A percentile compares a stretch with the other conserved stretches of the same genome.
Evolutionary conservation across 2,329 filamentous ascomycete genomes (phyloP).

Genomic region (Apiospora arundinis): DNA sequence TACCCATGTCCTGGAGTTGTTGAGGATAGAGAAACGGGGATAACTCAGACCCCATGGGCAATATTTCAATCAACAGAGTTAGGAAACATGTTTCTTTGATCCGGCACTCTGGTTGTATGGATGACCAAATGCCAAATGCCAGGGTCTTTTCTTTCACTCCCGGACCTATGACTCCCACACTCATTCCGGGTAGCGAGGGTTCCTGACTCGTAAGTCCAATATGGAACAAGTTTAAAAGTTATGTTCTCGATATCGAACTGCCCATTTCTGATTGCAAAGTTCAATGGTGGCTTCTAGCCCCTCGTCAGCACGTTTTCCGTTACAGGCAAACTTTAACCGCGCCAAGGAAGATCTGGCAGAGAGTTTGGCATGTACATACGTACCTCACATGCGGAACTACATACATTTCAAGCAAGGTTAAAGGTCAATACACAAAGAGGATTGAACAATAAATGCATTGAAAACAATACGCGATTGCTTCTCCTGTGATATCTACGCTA

Average conservation of each 20-base stretch:
- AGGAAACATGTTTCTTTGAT: background rate
- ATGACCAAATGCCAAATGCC: background rate
- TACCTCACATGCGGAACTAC: too few relatives aligned
- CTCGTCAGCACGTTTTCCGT: background rate
- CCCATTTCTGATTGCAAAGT: background rate
- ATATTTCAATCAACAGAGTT: background rate
- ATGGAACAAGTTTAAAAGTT: background rate
- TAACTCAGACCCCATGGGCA: background rate
- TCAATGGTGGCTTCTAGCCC: background rate
- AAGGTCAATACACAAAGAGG: too few relatives aligned
- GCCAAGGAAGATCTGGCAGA: too few relatives aligned
- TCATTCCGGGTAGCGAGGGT: background rate
- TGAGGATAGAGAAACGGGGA: background rate
- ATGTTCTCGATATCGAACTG: too few relatives aligned
- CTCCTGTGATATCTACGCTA: too few relatives aligned
- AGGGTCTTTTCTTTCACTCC: background rate
- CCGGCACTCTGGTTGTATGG: background rate
- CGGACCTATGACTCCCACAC: background rate
- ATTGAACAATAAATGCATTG: too few relatives aligned
- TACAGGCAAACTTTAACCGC: background rate
- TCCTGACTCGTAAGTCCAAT: background rate
- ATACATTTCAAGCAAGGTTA: too few relatives aligned
- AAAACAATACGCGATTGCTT: too few relatives aligned
- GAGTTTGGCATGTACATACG: too few relatives aligned
- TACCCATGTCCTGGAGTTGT: background rate